Base-by-base conservation (phyloP, 1,139 yeast species). In the Geotrichum macrosporum region DNA sequence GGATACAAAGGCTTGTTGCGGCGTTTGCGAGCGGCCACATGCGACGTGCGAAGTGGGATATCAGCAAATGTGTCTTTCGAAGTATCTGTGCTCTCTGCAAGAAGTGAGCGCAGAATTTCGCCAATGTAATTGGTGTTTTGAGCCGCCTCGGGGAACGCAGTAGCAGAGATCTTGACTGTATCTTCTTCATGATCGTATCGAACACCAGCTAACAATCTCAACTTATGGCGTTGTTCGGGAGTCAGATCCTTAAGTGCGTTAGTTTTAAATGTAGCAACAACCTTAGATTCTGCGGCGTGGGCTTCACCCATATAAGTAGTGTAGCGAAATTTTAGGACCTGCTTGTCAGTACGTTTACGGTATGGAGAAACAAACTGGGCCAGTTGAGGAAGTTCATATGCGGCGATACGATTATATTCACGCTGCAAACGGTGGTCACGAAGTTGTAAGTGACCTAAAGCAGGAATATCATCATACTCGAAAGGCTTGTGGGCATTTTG, bases 341-440 rank as follows among this genome's bases (percentile, higher is more conserved):
- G 75, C 4, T 60, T 57, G 19, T 59, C 55, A 5, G 74, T 56
- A 12, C 67, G 67, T 20, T 82, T 83, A 33, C 58, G 63, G 66
- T 80, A 52, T 12, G 55, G 57, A 24, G 57, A 41, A 48, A 62
- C 54, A 48, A 57, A 83, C 64, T 86, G 79, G 39, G 82, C 80
- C 54, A 92, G 73, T 50, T 81, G 76, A 3, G 98, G 98, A 73
- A 89, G 75, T 65, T 89, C 97, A 67, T 82, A 92, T 0, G 97
- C 96, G 27, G 94, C 84, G 33, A 86, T 72, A 59, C 96, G 76
- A 59, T 81, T 82, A 60, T 83, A 78, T 48, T 77, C 74, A 59
- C 85, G 71, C 57, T 75, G 77, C 19, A 59, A 60, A 53, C 87
- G 73, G 58, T 80, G 84, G 55, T 77, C 81, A 49, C 77, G 75